Evolutionary conservation across 2,329 filamentous ascomycete species (phyloP).

Genomic region (Fusarium algeriense): DNA sequence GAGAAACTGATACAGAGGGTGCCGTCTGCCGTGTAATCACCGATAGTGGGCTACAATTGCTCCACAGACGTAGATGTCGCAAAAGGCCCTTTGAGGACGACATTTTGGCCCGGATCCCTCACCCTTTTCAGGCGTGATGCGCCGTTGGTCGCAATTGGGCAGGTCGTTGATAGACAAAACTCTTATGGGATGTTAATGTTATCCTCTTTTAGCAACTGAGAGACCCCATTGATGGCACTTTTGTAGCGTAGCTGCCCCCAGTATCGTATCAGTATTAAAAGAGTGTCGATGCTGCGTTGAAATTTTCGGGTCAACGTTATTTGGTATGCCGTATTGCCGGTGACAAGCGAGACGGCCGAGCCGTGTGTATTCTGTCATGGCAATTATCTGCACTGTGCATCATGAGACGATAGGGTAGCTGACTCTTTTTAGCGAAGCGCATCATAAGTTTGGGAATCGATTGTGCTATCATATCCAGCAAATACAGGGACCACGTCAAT

Average conservation of each 20-base stretch:
- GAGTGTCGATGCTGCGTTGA: slow-evolving; percentile 27
- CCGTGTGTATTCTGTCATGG: slow-evolving; percentile 39
- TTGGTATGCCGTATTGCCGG: slow-evolving; percentile 40
- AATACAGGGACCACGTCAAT: background rate
- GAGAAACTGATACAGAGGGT: slow-evolving; percentile 13
- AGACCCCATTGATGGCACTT: slow-evolving; percentile 45
- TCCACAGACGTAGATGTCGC: slow-evolving; percentile 47
- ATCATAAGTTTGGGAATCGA: background rate
- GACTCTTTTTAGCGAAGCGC: background rate
- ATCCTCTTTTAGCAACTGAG: slow-evolving; percentile 31
- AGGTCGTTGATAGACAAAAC: slow-evolving; percentile 31
- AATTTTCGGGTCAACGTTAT: slow-evolving; percentile 42
- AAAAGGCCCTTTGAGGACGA: slow-evolving; percentile 47
- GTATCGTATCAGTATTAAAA: slow-evolving; percentile 13
- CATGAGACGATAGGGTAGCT: slow-evolving; percentile 24
- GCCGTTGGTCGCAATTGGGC: slow-evolving; percentile 43
- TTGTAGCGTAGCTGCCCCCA: slow-evolving; percentile 44
- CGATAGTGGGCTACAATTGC: slow-evolving; percentile 39
- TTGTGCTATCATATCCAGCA: background rate
- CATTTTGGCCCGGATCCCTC: slow-evolving; percentile 41
- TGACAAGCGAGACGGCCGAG: slow-evolving; percentile 42
- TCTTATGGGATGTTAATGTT: slow-evolving; percentile 29
- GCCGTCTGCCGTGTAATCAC: slow-evolving; percentile 36
- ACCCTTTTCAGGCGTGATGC: slow-evolving; percentile 30
- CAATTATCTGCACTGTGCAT: slow-evolving; percentile 29